A percentile compares a stretch with the other conserved stretches of the same genome.
Evolutionary conservation across 176 grass and related monocot genomes (phyloP).

Genomic region (Triticum turgidum): DNA sequence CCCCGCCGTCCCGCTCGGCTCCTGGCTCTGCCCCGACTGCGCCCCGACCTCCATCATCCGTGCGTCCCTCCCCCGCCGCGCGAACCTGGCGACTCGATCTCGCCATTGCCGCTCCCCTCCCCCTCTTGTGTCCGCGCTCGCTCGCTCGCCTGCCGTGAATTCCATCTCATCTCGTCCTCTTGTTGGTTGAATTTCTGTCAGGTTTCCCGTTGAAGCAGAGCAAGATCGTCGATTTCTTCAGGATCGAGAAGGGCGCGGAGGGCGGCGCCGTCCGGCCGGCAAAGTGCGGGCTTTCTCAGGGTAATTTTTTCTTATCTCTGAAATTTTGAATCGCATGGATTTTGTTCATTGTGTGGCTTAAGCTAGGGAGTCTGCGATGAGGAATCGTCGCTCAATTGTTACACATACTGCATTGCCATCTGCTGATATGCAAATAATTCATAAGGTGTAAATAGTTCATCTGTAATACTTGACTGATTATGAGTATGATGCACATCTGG

Average conservation of each 20-base stretch:
- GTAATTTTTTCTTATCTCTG: constrained; percentile 27
- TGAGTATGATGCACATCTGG: neutral
- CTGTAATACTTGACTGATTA: neutral
- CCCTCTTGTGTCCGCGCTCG: neutral
- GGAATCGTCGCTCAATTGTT: neutral
- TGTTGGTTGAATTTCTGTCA: constrained; percentile 14
- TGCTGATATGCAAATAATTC: neutral
- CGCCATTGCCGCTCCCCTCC: neutral
- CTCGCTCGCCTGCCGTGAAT: neutral
- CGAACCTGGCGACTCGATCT: neutral
- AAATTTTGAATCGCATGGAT: constrained; percentile 12
- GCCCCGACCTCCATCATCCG: constrained; percentile 37
- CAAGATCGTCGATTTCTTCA: constrained; percentile 94
- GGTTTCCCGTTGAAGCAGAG: constrained; percentile 80
- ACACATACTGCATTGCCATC: neutral
- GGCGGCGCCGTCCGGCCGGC: neutral
- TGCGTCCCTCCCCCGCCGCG: constrained; percentile 10
- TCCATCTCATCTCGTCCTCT: neutral
- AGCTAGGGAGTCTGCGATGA: neutral
- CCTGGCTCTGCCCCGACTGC: constrained; percentile 82
- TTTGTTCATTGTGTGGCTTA: neutral
- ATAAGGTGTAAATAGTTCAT: neutral
- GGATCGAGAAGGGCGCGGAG: constrained; percentile 56
- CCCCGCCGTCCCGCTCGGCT: constrained; percentile 63
- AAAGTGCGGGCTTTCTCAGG: constrained; percentile 56